Percentiles rank a stretch among this genome's conserved stretches.
Evolutionary conservation across 768 basidiomycete genomes (phyloP).

Genomic region (Scleroderma citrinum): DNA sequence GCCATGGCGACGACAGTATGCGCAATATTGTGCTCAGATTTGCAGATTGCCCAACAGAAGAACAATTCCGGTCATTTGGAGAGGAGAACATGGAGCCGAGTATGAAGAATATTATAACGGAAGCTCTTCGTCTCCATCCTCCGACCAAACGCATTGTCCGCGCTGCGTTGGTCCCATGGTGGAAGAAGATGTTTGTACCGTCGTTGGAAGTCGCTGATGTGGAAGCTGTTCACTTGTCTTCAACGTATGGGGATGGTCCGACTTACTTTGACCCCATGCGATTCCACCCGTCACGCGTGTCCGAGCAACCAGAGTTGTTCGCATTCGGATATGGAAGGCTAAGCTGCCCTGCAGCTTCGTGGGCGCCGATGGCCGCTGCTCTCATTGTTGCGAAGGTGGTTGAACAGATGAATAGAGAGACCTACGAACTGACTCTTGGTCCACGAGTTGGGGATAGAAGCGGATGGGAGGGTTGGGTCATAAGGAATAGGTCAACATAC

Average conservation of each 20-base stretch:
- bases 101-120: conserved; percentile 22
- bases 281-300: conserved; percentile 25
- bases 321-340: conserved; percentile 43
- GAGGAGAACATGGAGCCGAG: conserved; percentile 17
- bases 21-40: conserved; percentile 21
- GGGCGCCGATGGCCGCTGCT: conserved; percentile 55
- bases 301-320: conserved; percentile 20
- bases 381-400: conserved; percentile 42
- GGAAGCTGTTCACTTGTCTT: conserved; percentile 13
- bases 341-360: conserved; percentile 38
- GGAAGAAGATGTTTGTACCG: conserved; percentile 7
- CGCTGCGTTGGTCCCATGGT: conserved; percentile 6
- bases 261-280: conserved; percentile 40
- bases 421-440: conserved; percentile 13
- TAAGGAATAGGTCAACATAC: background rate
- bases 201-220: conserved; percentile 20
- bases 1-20: conserved; percentile 17
- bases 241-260: conserved; percentile 28
- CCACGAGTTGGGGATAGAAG: conserved; percentile 34
- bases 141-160: conserved; percentile 22
- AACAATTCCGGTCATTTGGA: conserved; percentile 10
- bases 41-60: conserved; percentile 19
- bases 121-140: conserved; percentile 25
- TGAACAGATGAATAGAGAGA: conserved; percentile 22
- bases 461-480: conserved; percentile 46